phyloP scores from a whole-genome alignment of 2,329 filamentous ascomycete species.

The Pseudonectria foliicola region DNA sequence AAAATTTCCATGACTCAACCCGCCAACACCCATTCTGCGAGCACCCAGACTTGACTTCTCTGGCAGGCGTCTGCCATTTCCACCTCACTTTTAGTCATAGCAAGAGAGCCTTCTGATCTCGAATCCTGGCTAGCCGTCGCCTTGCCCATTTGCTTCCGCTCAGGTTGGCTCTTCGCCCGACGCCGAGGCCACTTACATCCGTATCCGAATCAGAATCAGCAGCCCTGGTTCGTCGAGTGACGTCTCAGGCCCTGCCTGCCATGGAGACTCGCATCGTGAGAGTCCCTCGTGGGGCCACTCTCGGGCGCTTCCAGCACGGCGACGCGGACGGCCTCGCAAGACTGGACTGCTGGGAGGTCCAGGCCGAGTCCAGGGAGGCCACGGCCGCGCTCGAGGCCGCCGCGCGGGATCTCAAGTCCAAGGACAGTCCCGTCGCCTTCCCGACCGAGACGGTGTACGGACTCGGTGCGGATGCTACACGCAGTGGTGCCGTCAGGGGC shows the following conservation, averaged over 20 bases:
- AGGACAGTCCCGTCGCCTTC: slow-evolving; percentile 78
- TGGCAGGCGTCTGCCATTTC: slow-evolving; percentile 1
- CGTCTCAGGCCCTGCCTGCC: slow-evolving; percentile 8
- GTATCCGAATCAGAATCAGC: too few relatives aligned
- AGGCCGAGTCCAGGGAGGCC: slow-evolving; percentile 21
- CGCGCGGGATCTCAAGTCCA: slow-evolving; percentile 56
- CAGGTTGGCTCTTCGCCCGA: slow-evolving; percentile 5
- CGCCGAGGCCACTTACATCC: slow-evolving; percentile 21
- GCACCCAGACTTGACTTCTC: slow-evolving; percentile 7
- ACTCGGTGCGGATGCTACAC: slow-evolving; percentile 89
- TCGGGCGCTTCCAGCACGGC: slow-evolving; percentile 28
- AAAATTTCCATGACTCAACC: slow-evolving; percentile 21
- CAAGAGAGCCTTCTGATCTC: slow-evolving; percentile 1
- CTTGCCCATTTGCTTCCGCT: slow-evolving; percentile 1
- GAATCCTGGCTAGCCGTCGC: slow-evolving; percentile 1
- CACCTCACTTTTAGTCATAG: not conserved
- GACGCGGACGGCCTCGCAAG: slow-evolving; percentile 23
- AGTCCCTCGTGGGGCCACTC: slow-evolving; percentile 23
- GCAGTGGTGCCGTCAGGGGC: slow-evolving; percentile 74
- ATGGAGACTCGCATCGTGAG: slow-evolving; percentile 36
- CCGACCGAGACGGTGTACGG: slow-evolving; percentile 98
- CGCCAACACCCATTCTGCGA: slow-evolving; percentile 7
- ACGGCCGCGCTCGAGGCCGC: slow-evolving; percentile 50
- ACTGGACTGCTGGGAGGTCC: slow-evolving; percentile 38
- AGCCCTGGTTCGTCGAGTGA: slow-evolving; percentile 8